A percentile compares a stretch with the other conserved stretches of the same genome.
These are phyloP conservation scores for Rhazya stricta DNA, from an alignment of 257 asterid genomes.

Conservation along the genomic window DNA sequence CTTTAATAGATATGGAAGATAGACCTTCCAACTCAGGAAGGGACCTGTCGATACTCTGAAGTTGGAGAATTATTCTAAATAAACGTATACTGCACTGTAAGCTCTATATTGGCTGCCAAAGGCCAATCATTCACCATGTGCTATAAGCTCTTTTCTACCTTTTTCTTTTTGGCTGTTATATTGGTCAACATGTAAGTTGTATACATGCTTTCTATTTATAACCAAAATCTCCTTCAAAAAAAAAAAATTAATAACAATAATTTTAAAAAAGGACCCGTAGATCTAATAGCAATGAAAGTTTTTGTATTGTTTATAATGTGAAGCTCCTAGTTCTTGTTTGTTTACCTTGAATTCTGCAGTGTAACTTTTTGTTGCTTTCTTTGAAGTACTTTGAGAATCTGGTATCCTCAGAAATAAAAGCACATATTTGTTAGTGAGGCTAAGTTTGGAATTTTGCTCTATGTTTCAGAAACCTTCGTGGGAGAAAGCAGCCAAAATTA, in stretches of 20 bases:
- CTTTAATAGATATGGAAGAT: background rate
- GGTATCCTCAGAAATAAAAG: background rate
- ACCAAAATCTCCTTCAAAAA: background rate
- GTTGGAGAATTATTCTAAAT: background rate
- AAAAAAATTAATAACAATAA: too few species aligned
- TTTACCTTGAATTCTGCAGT: background rate
- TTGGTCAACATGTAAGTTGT: background rate
- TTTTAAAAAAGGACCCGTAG: background rate
- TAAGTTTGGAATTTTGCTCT: slow-evolving; percentile 6
- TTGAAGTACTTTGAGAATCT: slow-evolving; percentile 1
- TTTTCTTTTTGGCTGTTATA: background rate
- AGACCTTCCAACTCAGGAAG: background rate
- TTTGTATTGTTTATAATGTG: background rate
- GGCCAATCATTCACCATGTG: background rate
- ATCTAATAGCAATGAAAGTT: background rate
- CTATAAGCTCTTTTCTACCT: background rate
- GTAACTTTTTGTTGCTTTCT: background rate
- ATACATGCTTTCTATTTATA: background rate
- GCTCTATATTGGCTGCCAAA: too few species aligned
- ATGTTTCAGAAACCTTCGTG: slow-evolving; percentile 89
- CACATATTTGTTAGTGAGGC: background rate
- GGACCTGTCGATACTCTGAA: background rate
- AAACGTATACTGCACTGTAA: background rate
- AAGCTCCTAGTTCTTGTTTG: background rate
- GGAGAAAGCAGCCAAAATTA: slow-evolving; percentile 89